Evolutionary conservation across 148 eudicot genomes (phyloP).

Genomic region (Fallopia convolvulus): DNA sequence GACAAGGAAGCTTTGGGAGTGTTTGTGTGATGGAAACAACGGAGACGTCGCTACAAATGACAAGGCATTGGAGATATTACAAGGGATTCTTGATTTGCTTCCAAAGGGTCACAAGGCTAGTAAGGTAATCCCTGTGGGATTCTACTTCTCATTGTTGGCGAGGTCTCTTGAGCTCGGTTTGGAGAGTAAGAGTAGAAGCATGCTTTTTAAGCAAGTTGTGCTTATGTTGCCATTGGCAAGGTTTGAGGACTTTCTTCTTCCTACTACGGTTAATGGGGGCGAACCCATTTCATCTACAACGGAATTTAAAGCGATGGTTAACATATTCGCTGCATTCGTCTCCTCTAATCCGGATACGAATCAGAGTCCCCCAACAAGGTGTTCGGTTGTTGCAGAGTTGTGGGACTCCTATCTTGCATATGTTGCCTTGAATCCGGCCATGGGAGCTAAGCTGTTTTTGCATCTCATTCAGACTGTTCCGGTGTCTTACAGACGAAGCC

Average conservation of each 20-base stretch:
- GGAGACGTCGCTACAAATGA: constrained; percentile 11
- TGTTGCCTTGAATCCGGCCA: constrained; percentile 38
- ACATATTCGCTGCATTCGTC: constrained; percentile 44
- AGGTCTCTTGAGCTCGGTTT: constrained; percentile 45
- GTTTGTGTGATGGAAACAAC: constrained; percentile 21
- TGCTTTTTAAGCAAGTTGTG: constrained; percentile 51
- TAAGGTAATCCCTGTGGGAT: constrained; percentile 64
- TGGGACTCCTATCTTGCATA: constrained; percentile 69
- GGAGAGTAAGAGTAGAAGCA: constrained; percentile 22
- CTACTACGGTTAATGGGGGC: constrained; percentile 16
- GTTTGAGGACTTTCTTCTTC: constrained; percentile 60
- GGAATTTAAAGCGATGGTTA: constrained; percentile 52
- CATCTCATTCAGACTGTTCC: constrained; percentile 66
- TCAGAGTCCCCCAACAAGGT: constrained; percentile 25
- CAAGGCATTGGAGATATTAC: constrained; percentile 24
- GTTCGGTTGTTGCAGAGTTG: constrained; percentile 52
- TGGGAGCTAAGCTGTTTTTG: constrained; percentile 42
- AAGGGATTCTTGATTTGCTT: constrained; percentile 56
- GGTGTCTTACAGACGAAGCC: constrained; percentile 47
- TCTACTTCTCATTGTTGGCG: constrained; percentile 63
- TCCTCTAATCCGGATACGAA: constrained; percentile 30
- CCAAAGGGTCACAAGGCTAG: constrained; percentile 41
- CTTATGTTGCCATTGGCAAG: constrained; percentile 52
- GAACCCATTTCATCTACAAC: constrained; percentile 25
- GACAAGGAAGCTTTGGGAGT: constrained; percentile 42